Evolutionary conservation across 192 early-diverging fungal genomes (phyloP), one percentile per base, ranked within the genome.

Genomic region (Rhizoclosmatium sp.): DNA sequence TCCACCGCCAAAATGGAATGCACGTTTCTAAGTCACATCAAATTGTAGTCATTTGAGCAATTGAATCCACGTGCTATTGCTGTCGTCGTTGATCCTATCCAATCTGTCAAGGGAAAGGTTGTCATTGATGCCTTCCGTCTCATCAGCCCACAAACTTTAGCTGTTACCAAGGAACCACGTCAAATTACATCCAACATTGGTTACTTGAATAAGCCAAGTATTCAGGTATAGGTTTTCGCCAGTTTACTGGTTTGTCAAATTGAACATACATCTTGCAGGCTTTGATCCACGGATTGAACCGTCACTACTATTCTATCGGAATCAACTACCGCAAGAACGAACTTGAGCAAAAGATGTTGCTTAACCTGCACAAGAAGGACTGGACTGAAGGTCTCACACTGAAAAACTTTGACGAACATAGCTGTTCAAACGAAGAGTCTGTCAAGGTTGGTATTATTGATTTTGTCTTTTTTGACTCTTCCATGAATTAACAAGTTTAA

Each of bases 261-360:
- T 51, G 19, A 31, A 10, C 66, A 31, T 14, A 40, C 21, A 16
- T 65, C 9, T 80, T 78, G 19, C 69, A 90, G 83, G 97, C 97
- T 21, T 87, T 99, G 65, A 95, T 99, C 60, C 97, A 99, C 79
- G 98, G 98, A 5, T 84, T 99, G 65, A 99, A 99, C 87, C 90
- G 97, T 44, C 97, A 99, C 81, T 99, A 99, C 83, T 99, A 99
- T 83, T 98, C 97, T 41, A 98, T 99, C 81, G 96, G 94, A 49
- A 99, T 99, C 81, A 97, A 99, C 82, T 99, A 99, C 87, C 89
- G 98, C 75, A 99, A 99, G 87, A 99, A 99, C 82, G 95, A 97
- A 86, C 90, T 99, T 21, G 98, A 99, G 85, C 94, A 99, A 85
- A 95, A 98, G 85, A 99, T 99, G 98, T 83, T 99, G 48, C 87